phyloP scores from a whole-genome alignment of 768 basidiomycete species.

The Boletus coccyginus region DNA sequence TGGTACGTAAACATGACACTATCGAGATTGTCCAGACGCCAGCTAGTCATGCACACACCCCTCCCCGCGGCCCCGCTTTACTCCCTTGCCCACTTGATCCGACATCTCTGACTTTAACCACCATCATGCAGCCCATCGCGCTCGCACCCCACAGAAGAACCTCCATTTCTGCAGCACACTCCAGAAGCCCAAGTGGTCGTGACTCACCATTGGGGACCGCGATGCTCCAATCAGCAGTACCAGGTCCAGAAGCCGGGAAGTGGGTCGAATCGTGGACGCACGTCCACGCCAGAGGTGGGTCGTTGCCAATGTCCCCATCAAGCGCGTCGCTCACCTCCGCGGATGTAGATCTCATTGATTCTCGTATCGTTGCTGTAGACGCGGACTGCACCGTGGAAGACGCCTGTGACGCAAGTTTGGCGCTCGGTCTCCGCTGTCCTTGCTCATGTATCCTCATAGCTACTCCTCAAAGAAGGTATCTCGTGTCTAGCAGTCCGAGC shows the following conservation, averaged over 20 bases:
- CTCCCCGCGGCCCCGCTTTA: constrained; percentile 7
- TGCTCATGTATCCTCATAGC: constrained; percentile 34
- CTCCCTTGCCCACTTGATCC: not conserved
- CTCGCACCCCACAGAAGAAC: constrained; percentile 17
- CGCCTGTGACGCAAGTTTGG: constrained; percentile 65
- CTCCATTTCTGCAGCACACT: constrained; percentile 16
- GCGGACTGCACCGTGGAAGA: constrained; percentile 78
- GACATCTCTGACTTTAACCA: not conserved
- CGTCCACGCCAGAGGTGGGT: constrained; percentile 56
- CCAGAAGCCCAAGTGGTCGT: constrained; percentile 11
- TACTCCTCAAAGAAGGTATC: constrained; percentile 59
- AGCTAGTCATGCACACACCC: constrained; percentile 14
- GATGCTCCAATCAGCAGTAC: constrained; percentile 6
- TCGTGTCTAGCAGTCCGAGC: constrained; percentile 63
- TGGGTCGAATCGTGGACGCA: constrained; percentile 61
- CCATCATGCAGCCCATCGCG: constrained; percentile 14
- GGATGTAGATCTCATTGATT: constrained; percentile 63
- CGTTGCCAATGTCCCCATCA: not conserved
- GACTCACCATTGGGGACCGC: constrained; percentile 16
- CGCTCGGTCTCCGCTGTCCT: not conserved
- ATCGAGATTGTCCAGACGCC: not conserved
- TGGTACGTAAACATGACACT: constrained; percentile 17
- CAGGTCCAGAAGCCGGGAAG: constrained; percentile 38
- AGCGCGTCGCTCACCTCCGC: not conserved
- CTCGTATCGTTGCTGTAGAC: constrained; percentile 61